Evolutionary conservation across 2,329 filamentous ascomycete genomes (phyloP), one percentile per base, ranked within the genome.

Genomic region (Apiospora saccharicola): DNA sequence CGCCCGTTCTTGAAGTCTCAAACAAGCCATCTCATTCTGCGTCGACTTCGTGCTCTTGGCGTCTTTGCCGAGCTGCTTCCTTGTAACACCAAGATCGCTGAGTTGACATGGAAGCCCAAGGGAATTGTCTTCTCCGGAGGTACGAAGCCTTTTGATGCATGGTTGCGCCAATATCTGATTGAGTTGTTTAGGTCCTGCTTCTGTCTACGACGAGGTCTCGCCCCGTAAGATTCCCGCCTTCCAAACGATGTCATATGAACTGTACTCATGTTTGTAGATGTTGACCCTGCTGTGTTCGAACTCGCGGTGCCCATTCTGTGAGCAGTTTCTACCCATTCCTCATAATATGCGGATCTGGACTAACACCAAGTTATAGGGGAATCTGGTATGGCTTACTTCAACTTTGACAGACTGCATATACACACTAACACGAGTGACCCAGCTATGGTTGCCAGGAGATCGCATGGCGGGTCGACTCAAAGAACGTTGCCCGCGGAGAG

Each of bases 61-160:
- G 89, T 97, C 81, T 98, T 93, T 86, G 91, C 91, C 74, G 95
- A 98, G 85, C 93, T 97, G 91, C 90, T 97, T 61, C 93, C 93
- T 30, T 97, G 95, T 83, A 97, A 92, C 67, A 91, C 93, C 78
- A 96, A 96, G 86, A 83, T 97, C 30, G 85, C 89, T 8, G 93
- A 96, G 71, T 88, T 98, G 46, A 81, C 86, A 67, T 97, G 89
- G 86, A 94, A 91, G 80, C 96, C 96, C 26, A 93, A 92, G 80
- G 96, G 95, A 76, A 91, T 98, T 75, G 93, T 97, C 72, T 85
- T 95, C 13, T 93, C 90, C 12, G 93, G 92, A 74, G 91, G 92
- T 53, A 90, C 64, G 49, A 16, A 61, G 41, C 13, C 57, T 44
- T 14, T 69, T 71, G 49, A 70, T 73, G 46, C 22, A n/a, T 49